Base-by-base conservation (phyloP, 176 grass and related monocot species). In the Eleusine coracana region DNA sequence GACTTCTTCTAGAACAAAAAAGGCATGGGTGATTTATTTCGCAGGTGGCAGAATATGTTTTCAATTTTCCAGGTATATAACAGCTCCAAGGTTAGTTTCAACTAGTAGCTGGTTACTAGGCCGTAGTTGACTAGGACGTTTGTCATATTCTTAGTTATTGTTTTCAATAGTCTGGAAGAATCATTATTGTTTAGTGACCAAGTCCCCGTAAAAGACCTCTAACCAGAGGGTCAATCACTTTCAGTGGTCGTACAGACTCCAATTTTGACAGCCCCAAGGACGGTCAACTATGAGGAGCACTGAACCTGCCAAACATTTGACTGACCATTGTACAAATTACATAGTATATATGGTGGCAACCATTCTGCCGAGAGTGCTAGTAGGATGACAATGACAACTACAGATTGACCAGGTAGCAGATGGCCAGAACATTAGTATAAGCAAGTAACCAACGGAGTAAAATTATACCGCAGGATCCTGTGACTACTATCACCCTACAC, bases 281-380 rank as follows among this genome's bases (percentile, higher is more conserved):
- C 18, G 68, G 79, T 86, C 74, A 83, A 62, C 59, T 40, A 90
- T 38, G 75, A 75, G 73, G 65, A 72, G 31, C 65, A 54, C 9
- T 73, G 56, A 83, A 54, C 80, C 37, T 68, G 88, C 88, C 80
- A 79, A 90, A 86, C 74, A 90, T 86, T 82, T 83, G 84, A 83
- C 84, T 2, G 36, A 50, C 48, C 41, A 25, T 36, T 60, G 74
- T 83, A 77, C 77, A 76, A 85, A 70, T 42, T 81, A 34, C 31
- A 34, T 73, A 25, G 25, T 25, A 25, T 25, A 25, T 55, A 85
- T 36, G 40, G 41, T 21, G 23, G 39, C 50, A 10, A 76, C 6
- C 78, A 44, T 15, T 23, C 76, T 11, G 27, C 10, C 48, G 2
- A 7, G 54, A 56, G 54, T 56, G 54, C 54, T 2, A 90, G 77